A percentile compares a stretch with the other conserved stretches of the same genome.
Conservation (phyloP, 106 monocot species). For the Platanthera zijinensis region DNA sequence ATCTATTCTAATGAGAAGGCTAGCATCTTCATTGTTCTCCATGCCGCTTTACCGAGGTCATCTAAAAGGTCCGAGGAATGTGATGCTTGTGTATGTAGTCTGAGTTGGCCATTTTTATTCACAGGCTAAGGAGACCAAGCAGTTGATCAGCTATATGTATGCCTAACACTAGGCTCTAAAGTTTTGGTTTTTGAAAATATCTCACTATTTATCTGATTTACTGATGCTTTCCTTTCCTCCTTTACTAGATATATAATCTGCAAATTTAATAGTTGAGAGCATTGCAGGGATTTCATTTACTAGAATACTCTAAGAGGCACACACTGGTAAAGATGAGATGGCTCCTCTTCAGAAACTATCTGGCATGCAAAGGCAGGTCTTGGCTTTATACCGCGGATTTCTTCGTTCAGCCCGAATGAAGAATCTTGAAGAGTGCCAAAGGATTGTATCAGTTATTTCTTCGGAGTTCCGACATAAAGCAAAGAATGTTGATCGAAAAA, state of each 20-base stretch:
- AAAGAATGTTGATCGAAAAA: constrained; percentile 58
- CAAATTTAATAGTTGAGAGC: neutral
- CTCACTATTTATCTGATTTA: neutral
- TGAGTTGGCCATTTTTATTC: too few species aligned
- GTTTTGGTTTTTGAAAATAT: neutral
- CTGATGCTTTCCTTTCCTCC: neutral
- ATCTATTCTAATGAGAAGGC: too few species aligned
- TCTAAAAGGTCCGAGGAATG: too few species aligned
- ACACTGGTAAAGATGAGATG: constrained; percentile 23
- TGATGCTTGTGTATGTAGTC: too few species aligned
- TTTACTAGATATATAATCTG: neutral
- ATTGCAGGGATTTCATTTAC: constrained; percentile 1
- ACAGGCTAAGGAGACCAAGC: too few species aligned
- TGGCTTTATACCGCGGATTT: constrained; percentile 66
- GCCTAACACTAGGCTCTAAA: too few species aligned
- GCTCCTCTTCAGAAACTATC: constrained; percentile 39
- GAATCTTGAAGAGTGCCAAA: constrained; percentile 48
- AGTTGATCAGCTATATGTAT: too few species aligned
- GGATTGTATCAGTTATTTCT: constrained; percentile 57
- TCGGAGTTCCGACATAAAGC: constrained; percentile 74
- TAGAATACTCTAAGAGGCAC: neutral
- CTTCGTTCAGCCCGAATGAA: constrained; percentile 71
- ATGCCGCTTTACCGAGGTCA: too few species aligned
- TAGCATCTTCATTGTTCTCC: too few species aligned
- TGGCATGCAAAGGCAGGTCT: constrained; percentile 84